These are phyloP conservation scores for Coemansia sp. DNA, from an alignment of 192 early-diverging fungal genomes.

Conservation along the genomic window DNA sequence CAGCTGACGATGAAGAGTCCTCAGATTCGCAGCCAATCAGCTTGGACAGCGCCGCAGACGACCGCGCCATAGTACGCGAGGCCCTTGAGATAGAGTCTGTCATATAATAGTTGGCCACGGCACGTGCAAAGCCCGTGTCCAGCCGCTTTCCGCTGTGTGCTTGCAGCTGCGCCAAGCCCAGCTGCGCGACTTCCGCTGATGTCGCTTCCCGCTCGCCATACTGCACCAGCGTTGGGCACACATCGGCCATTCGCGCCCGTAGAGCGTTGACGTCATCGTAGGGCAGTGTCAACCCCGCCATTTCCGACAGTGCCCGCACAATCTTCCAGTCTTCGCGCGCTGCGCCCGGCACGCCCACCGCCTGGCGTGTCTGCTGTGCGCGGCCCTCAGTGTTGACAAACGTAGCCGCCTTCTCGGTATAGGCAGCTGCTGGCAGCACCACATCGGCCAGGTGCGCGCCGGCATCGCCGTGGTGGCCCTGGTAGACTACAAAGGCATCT, in stretches of 20 bases:
- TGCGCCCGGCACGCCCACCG: conserved; percentile 81
- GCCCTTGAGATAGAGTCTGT: conserved; percentile 91
- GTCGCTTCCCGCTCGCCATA: conserved; percentile 66
- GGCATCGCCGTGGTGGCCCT: conserved; percentile 97
- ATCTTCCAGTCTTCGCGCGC: conserved; percentile 99
- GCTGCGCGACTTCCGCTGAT: conserved; percentile 47
- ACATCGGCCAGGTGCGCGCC: conserved; percentile 95
- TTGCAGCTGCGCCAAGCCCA: conserved; percentile 64
- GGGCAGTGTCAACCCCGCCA: conserved; percentile 77
- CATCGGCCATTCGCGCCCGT: conserved; percentile 81
- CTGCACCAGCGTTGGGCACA: conserved; percentile 79
- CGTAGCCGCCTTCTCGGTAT: conserved; percentile 94
- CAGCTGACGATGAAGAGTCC: no score
- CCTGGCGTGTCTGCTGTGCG: conserved; percentile 87
- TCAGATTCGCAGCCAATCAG: no score
- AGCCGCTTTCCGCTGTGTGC: conserved; percentile 16
- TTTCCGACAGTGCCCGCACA: conserved; percentile 91
- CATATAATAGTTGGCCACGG: conserved; percentile 90
- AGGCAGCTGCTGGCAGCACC: conserved; percentile 91
- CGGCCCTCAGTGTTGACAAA: conserved; percentile 98
- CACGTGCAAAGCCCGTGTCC: conserved; percentile 55
- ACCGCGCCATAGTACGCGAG: conserved; percentile 95
- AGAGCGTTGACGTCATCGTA: conserved; percentile 85
- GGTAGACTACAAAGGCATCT: conserved; percentile 96
- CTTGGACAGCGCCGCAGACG: conserved; percentile 59